Evolutionary conservation across 768 basidiomycete genomes (phyloP).

Genomic region (Psilocybe tampanensis): DNA sequence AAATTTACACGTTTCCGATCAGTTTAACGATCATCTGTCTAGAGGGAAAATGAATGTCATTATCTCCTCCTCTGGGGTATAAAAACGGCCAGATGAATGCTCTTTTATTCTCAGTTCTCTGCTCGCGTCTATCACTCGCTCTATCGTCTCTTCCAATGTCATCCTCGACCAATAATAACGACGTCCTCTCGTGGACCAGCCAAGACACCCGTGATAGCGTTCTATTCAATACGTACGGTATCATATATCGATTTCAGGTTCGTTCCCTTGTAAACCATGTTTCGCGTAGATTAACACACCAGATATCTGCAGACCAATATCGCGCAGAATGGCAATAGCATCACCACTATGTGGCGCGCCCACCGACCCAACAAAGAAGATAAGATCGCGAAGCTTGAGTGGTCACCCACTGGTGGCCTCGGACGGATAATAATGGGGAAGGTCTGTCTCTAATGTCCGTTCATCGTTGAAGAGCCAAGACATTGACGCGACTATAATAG

Average conservation of each 20-base stretch:
- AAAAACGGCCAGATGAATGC: conserved; percentile 48
- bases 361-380: conserved; percentile 86
- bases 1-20: conserved; percentile 79
- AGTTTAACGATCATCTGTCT: conserved; percentile 55
- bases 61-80: conserved; percentile 46
- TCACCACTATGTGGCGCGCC: conserved; percentile 80
- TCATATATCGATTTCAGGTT: conserved; percentile 82
- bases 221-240: conserved; percentile 81
- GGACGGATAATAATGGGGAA: conserved; percentile 87
- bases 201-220: conserved; percentile 83
- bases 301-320: conserved; percentile 61
- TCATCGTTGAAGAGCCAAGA: conserved; percentile 1
- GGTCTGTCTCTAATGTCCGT: conserved; percentile 40
- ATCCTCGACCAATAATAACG: conserved; percentile 40
- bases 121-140: conserved; percentile 17
- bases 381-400: conserved; percentile 86
- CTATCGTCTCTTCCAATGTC: conserved; percentile 30
- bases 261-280: conserved; percentile 21
- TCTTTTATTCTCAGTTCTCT: conserved; percentile 30
- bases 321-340: conserved; percentile 61
- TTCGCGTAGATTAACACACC: conserved; percentile 12
- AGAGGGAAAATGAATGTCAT: conserved; percentile 37
- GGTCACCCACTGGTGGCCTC: conserved; percentile 80
- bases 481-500: conserved; percentile 39
- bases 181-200: conserved; percentile 86